These are phyloP conservation scores for Penicillium salamii DNA, from an alignment of 495 filamentous ascomycete genomes.

Conservation along the genomic window DNA sequence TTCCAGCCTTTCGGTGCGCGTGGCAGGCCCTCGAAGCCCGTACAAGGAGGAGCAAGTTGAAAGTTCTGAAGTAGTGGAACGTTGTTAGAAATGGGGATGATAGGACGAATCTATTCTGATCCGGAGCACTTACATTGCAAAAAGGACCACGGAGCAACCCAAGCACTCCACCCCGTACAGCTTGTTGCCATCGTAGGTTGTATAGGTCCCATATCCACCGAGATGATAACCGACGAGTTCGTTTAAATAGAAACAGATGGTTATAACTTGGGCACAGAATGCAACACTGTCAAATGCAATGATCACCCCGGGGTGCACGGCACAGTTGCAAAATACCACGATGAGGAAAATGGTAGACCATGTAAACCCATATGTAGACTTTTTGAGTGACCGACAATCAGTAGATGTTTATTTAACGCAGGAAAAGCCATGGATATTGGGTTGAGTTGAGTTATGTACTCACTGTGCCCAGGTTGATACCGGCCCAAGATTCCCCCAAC, in stretches of 20 bases:
- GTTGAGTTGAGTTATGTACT: neutral
- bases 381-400: neutral
- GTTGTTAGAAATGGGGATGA: neutral
- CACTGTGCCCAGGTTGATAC: conserved; percentile 14
- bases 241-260: conserved; percentile 9
- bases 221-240: conserved; percentile 11
- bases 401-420: neutral
- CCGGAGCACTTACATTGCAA: conserved; percentile 17
- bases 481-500: conserved; percentile 7
- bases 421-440: no score
- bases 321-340: conserved; percentile 15
- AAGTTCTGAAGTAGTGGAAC: neutral
- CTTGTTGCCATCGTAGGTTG: neutral
- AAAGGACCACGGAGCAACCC: conserved; percentile 11
- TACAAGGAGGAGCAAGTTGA: conserved; percentile 14
- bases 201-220: conserved; percentile 7
- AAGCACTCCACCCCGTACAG: conserved; percentile 15
- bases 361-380: conserved; percentile 14
- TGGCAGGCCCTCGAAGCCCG: conserved; percentile 13
- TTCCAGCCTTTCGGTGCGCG: conserved; percentile 8
- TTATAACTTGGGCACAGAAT: conserved; percentile 11
- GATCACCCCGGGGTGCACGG: conserved; percentile 8
- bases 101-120: no score
- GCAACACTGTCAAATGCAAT: conserved; percentile 16
- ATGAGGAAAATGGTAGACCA: conserved; percentile 13